phyloP scores from a whole-genome alignment of 2,329 filamentous ascomycete species.

The Botrytis deweyae region DNA sequence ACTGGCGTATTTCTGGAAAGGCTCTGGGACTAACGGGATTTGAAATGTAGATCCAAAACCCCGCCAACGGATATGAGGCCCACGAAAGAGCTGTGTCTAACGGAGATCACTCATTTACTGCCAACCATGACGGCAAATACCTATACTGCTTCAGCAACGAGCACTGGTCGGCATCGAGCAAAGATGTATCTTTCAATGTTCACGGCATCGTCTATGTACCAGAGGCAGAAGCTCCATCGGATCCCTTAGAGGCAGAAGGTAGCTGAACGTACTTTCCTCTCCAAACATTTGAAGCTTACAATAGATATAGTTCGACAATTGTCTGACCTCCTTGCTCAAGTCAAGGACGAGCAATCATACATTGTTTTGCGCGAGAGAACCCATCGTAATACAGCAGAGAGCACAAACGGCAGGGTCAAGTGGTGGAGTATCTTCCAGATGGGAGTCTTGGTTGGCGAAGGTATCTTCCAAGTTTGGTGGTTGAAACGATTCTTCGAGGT shows the following conservation, averaged over 20 bases:
- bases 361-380: constrained; percentile 93
- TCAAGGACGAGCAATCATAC: constrained; percentile 98
- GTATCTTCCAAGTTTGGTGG: constrained; percentile 99
- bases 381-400: constrained; percentile 97
- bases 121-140: constrained; percentile 82
- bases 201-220: constrained; percentile 97
- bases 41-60: constrained; percentile 68
- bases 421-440: constrained; percentile 99
- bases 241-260: constrained; percentile 91
- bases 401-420: constrained; percentile 95
- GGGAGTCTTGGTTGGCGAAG: constrained; percentile 82
- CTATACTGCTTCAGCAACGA: constrained; percentile 99
- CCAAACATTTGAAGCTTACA: not conserved
- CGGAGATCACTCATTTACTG: constrained; percentile 90
- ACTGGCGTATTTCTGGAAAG: not conserved
- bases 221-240: constrained; percentile 77
- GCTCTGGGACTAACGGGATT: constrained; percentile 19
- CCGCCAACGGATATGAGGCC: constrained; percentile 70
- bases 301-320: constrained; percentile 67
- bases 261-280: constrained; percentile 36
- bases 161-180: constrained; percentile 92
- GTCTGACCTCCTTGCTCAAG: constrained; percentile 81
- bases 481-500: constrained; percentile 96
- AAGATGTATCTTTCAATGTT: constrained; percentile 99
- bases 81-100: constrained; percentile 80